Percentiles rank a stretch among this genome's conserved stretches.
Conservation (phyloP, 768 basidiomycete genomes). For the Cystobasidium ongulense region DNA sequence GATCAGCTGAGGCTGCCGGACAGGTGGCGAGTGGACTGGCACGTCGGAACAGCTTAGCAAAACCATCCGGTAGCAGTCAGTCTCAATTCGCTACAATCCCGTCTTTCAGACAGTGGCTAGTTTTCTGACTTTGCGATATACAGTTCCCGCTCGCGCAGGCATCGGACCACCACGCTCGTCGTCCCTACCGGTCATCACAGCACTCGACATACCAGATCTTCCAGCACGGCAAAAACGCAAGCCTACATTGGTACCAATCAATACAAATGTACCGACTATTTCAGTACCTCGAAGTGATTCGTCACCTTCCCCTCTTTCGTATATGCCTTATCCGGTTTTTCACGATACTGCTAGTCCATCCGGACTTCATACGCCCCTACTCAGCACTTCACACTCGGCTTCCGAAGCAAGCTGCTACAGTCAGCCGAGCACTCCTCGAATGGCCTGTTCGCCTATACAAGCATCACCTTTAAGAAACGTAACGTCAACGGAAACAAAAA, state of each 20-base stretch:
- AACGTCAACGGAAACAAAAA: neutral
- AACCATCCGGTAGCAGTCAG: no score
- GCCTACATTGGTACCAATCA: constrained; percentile 7
- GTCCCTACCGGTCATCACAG: neutral
- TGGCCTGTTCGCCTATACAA: no score
- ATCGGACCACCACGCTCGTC: neutral
- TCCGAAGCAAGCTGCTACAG: no score
- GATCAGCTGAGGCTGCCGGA: neutral
- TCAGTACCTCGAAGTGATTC: neutral
- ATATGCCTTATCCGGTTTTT: neutral
- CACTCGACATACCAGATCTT: neutral
- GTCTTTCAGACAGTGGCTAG: no score
- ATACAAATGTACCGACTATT: neutral
- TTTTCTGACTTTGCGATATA: no score
- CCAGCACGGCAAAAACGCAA: neutral
- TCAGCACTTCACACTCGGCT: no score
- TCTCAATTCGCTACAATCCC: no score
- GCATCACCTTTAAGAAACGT: neutral
- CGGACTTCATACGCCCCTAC: no score
- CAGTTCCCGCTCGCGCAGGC: no score
- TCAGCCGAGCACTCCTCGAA: no score
- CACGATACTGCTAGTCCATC: neutral
- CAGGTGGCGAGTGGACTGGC: neutral
- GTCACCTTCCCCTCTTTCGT: neutral
- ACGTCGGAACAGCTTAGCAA: neutral